phyloP scores from a whole-genome alignment of 352 stramenopile genomes.

The Pythium sp. region DNA sequence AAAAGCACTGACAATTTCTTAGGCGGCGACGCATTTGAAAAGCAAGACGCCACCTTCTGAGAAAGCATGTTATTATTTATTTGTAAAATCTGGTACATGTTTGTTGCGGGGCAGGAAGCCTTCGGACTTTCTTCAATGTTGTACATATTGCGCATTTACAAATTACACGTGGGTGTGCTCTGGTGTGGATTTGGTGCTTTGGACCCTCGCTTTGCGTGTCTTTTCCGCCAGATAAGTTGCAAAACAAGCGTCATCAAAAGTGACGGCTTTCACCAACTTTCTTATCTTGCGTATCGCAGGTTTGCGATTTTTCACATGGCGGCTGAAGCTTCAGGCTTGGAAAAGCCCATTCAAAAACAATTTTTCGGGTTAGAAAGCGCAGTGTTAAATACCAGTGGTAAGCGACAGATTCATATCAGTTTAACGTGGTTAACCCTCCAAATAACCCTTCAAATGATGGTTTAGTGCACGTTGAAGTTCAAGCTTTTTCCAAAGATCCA shows the following conservation, averaged over 20 bases:
- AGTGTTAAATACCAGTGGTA: not conserved
- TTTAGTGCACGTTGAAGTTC: not conserved
- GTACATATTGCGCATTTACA: not conserved
- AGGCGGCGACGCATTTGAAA: not conserved
- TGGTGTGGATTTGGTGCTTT: not conserved
- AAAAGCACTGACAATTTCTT: not conserved
- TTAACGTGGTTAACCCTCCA: not conserved
- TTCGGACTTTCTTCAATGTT: not conserved
- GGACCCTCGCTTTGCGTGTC: not conserved
- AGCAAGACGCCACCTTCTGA: not conserved
- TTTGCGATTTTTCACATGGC: not conserved
- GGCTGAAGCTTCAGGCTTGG: not conserved
- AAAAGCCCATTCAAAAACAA: not conserved
- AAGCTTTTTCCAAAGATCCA: not conserved
- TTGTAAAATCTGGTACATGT: not conserved
- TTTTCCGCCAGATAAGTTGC: not conserved
- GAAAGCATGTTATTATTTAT: not conserved
- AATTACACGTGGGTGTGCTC: not conserved
- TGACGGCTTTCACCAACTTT: not conserved
- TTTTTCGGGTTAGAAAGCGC: not conserved
- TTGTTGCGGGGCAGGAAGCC: not conserved
- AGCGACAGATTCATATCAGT: not conserved
- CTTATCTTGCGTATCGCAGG: slow-evolving; percentile 1
- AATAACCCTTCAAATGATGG: not conserved
- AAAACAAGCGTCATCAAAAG: not conserved